Base-by-base conservation (phyloP, 75 land plant genomes). In the Ceratopteris richardii region DNA sequence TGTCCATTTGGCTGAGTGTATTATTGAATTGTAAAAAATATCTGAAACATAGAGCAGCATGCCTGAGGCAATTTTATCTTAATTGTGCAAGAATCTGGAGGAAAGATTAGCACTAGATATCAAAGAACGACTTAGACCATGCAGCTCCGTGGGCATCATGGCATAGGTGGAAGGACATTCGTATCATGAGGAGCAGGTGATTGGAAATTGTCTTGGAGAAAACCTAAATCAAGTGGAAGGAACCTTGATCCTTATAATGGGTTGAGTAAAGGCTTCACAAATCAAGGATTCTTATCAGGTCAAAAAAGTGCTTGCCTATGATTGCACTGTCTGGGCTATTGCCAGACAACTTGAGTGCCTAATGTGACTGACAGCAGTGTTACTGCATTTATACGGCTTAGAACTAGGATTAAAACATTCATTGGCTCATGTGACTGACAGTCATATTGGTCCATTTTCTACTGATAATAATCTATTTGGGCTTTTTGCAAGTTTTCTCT, bases 51-150 rank as follows among this genome's bases (percentile, higher is more conserved):
- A 11, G 54, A 12, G 6, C 21, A 52, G 13, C 1, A 12, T 52
- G 2, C 6, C 14, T 18, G 54, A 23, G 24, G 27, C 9, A 28
- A 1, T 26, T 52, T 46, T 46, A 21, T 52, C 5, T 52, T 52
- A 4, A 24, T 52, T 26, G 1, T 52, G 22, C 18, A n/a, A 52
- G 54, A 26, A 52, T 24, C 4, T 52, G 54, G 54, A 52, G 54
- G 54, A 52, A 52, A 22, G 54, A 14, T 52, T 52, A 26, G 27
- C 54, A 3, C 14, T 52, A 24, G 27, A 52, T 21, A 52, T 52
- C 25, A 26, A 52, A 14, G 54, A 52, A 26, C 54, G 54, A 22
- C 23, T 52, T 25, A 25, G 54, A 26, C 16, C 54, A 21, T 3
- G 27, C 54, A 52, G 28, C 29, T 52, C 28, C 1, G 1, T 26